Conservation (phyloP, 352 stramenopile species). For the Pythium biforme region DNA sequence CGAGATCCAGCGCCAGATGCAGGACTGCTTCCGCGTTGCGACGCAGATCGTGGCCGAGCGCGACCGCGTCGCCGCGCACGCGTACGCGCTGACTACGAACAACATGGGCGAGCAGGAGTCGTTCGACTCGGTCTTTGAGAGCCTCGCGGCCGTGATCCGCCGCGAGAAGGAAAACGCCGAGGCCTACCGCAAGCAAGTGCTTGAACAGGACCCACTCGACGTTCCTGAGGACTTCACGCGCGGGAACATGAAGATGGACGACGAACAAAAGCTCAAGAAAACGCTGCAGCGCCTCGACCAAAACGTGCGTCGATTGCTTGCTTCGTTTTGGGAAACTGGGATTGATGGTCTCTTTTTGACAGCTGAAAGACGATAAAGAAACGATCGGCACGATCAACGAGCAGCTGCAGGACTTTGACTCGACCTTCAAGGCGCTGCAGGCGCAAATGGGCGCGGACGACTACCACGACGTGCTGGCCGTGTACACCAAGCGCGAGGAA, state of each 20-base stretch:
- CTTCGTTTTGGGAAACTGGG: neutral
- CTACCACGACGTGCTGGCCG: slow-evolving; percentile 54
- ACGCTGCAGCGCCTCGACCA: slow-evolving; percentile 61
- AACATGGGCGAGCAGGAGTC: slow-evolving; percentile 78
- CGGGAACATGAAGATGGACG: slow-evolving; percentile 73
- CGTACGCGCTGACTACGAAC: slow-evolving; percentile 57
- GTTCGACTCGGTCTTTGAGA: slow-evolving; percentile 76
- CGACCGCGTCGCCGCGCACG: slow-evolving; percentile 65
- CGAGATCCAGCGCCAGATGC: slow-evolving; percentile 77
- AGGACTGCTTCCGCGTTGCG: slow-evolving; percentile 64
- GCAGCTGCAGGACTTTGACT: slow-evolving; percentile 72
- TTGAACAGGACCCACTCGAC: slow-evolving; percentile 72
- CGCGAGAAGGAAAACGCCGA: slow-evolving; percentile 75
- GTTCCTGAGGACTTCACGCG: slow-evolving; percentile 65
- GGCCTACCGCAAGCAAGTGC: slow-evolving; percentile 73
- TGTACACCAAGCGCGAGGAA: slow-evolving; percentile 73
- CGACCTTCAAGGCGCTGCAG: slow-evolving; percentile 57
- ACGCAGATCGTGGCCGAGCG: slow-evolving; percentile 73
- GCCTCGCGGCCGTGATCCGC: slow-evolving; percentile 65
- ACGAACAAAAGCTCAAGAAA: slow-evolving; percentile 72
- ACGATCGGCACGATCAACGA: slow-evolving; percentile 69
- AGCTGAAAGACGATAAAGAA: slow-evolving; percentile 73
- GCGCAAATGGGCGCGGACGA: slow-evolving; percentile 64
- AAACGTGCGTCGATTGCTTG: slow-evolving; percentile 32
- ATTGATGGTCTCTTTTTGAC: neutral